A percentile compares a stretch with the other conserved stretches of the same genome.
Evolutionary conservation across 2,329 filamentous ascomycete genomes (phyloP).

Genomic region (Ophiostoma tasmaniense): DNA sequence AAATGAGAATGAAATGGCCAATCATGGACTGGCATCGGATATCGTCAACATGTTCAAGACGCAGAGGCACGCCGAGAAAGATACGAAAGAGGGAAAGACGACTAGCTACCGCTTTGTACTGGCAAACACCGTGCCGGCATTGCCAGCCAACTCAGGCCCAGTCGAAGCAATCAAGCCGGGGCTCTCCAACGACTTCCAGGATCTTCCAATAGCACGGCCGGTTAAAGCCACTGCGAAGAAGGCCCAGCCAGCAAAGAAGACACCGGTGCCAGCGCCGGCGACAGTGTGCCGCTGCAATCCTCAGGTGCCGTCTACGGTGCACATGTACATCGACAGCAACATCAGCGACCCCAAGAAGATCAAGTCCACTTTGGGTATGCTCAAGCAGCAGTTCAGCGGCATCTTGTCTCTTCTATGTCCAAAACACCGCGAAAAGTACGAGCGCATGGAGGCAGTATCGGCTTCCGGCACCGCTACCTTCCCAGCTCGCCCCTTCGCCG

Average conservation of each 20-base stretch:
- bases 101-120: background rate
- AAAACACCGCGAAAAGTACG: background rate
- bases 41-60: background rate
- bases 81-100: background rate
- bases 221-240: background rate
- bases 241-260: background rate
- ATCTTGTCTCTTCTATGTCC: background rate
- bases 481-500: background rate
- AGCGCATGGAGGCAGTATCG: constrained; percentile 10
- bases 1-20: background rate
- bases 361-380: background rate
- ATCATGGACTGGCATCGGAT: background rate
- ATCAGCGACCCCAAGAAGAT: background rate
- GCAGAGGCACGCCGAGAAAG: background rate
- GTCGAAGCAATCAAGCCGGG: background rate
- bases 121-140: background rate
- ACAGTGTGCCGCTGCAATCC: constrained; percentile 16
- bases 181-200: background rate
- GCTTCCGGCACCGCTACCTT: background rate
- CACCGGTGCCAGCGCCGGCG: background rate
- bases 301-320: constrained; percentile 18
- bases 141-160: background rate
- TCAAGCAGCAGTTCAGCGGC: background rate
- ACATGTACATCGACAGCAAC: constrained; percentile 17
- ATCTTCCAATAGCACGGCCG: background rate